A percentile compares a stretch with the other conserved stretches of the same genome.
Conservation (phyloP, 441 rosid species). For the Jatropha multifida region DNA sequence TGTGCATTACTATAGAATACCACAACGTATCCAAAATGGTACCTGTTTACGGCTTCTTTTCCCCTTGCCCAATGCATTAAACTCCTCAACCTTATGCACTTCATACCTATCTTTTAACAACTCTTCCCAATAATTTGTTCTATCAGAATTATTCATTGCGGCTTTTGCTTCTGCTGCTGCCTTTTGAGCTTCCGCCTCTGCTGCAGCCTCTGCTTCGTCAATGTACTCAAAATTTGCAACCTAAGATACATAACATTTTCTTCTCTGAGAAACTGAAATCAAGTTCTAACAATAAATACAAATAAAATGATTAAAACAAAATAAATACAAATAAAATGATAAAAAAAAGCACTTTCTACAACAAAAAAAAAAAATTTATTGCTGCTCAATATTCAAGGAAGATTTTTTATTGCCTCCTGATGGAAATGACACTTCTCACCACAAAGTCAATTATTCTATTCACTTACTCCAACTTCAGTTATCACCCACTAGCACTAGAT, state of each 20-base stretch:
- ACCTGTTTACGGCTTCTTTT: constrained; percentile 98
- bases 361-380: background rate
- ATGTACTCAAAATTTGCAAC: constrained; percentile 97
- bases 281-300: constrained; percentile 6
- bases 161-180: constrained; percentile 57
- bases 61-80: constrained; percentile 82
- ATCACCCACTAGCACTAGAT: too few relatives aligned
- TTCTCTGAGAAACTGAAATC: constrained; percentile 17
- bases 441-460: too few relatives aligned
- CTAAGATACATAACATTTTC: constrained; percentile 38
- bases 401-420: too few relatives aligned
- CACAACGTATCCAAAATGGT: background rate
- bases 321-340: background rate
- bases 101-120: constrained; percentile 78
- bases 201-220: constrained; percentile 79
- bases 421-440: too few relatives aligned
- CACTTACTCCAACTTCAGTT: too few relatives aligned
- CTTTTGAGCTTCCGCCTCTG: constrained; percentile 63
- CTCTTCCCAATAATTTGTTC: constrained; percentile 89
- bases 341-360: background rate
- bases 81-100: constrained; percentile 80
- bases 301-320: background rate
- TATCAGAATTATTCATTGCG: constrained; percentile 55
- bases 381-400: background rate
- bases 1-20: background rate